Base-by-base conservation (phyloP, 148 eudicot species). In the Persicaria maculosa region DNA sequence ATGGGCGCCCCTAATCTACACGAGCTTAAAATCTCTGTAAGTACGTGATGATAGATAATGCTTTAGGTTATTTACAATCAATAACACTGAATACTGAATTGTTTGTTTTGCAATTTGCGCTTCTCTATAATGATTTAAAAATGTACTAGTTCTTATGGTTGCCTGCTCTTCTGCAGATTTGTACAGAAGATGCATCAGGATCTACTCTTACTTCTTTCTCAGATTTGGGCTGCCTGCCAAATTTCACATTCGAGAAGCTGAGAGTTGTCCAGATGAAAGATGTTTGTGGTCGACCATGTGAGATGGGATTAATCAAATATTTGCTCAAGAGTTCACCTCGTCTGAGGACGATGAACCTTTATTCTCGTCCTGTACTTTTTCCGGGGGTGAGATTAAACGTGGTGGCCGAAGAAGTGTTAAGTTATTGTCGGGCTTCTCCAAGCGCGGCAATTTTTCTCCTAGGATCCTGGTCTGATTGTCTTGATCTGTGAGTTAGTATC, bases 271-370 rank as follows among this genome's bases (percentile, higher is more conserved):
- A 7, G 9, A 17, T 57, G 17, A 7, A 0, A 0, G 1, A 17
- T 75, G 58, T 88, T 74, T 84, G 80, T 53, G 96, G 92, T 57
- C 9, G 6, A 17, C 25, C 62, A 9, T 4, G 2, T 52, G 97
- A 90, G 84, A 88, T 92, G 96, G 83, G 79, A 58, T 82, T 95
- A 10, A 88, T 95, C 44, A 81, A 85, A 74, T 85, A 85, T 77
- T 65, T 92, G 74, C 85, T 95, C 47, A 80, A 61, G 25, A 88
- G 81, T 59, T 87, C 96, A 9, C 98, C 96, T 1, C 44, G 54
- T 25, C 89, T 95, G n/a, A 85, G 85, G 76, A 73, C 61, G 20
- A 83, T 92, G 88, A 82, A 22, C 22, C 22, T 22, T 22, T 22
- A 22, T 22, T 22, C 22, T 22, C 0, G 22, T 0, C 22, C 22